Conservation (phyloP, 2,329 filamentous ascomycete genomes). For the Clarireedia homoeocarpa region DNA sequence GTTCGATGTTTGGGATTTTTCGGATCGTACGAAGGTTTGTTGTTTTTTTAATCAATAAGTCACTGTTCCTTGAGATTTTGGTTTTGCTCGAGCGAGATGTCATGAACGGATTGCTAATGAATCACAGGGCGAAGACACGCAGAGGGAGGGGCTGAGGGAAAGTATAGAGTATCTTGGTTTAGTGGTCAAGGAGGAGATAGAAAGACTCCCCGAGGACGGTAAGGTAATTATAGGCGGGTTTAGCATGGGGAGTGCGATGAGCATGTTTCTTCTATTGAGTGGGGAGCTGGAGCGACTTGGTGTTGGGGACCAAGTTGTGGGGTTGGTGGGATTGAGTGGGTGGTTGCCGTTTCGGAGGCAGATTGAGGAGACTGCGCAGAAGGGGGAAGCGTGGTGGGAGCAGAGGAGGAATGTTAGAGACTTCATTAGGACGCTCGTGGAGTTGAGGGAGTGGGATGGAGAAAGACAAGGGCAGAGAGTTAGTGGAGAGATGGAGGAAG, state of each 20-base stretch:
- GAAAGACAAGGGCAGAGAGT: too few species aligned
- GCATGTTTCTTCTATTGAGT: slow-evolving; percentile 14
- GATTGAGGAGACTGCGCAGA: slow-evolving; percentile 1
- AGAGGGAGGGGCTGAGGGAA: slow-evolving; percentile 11
- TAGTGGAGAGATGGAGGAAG: background rate
- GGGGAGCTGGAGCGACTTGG: slow-evolving; percentile 10
- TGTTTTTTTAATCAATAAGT: too few species aligned
- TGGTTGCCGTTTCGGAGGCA: slow-evolving; percentile 22
- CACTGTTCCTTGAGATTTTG: too few species aligned
- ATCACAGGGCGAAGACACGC: slow-evolving; percentile 9
- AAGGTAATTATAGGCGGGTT: slow-evolving; percentile 17
- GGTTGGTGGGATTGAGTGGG: slow-evolving; percentile 19
- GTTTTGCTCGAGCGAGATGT: too few species aligned
- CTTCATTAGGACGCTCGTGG: too few species aligned
- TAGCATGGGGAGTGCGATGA: slow-evolving; percentile 22
- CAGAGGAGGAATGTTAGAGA: too few species aligned
- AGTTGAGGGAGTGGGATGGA: too few species aligned
- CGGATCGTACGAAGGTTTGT: slow-evolving; percentile 14
- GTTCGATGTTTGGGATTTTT: slow-evolving; percentile 24
- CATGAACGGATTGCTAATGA: too few species aligned
- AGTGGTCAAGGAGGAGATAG: slow-evolving; percentile 11
- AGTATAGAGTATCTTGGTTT: slow-evolving; percentile 11
- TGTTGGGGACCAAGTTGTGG: slow-evolving; percentile 5
- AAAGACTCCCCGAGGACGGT: background rate
- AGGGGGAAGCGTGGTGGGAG: background rate